phyloP scores from a whole-genome alignment of 352 stramenopile species.

The Blastocystis hominis region DNA sequence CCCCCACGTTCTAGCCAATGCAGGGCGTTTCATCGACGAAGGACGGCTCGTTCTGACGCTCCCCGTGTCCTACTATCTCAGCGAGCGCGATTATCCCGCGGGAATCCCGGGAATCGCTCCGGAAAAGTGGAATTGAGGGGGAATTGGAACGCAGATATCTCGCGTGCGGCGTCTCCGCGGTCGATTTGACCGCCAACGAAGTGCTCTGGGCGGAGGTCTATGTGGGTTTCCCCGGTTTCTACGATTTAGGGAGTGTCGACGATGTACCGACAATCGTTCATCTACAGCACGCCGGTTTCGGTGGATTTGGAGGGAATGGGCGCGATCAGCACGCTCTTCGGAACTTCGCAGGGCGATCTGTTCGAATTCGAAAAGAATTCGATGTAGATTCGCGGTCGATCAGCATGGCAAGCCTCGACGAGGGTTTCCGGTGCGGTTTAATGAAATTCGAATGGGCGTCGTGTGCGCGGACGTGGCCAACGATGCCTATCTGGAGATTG shows the following conservation, averaged over 20 bases:
- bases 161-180: neutral
- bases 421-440: slow-evolving; percentile 40
- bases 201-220: slow-evolving; percentile 2
- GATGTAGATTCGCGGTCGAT: neutral
- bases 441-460: neutral
- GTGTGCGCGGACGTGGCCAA: slow-evolving; percentile 5
- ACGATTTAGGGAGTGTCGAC: slow-evolving; percentile 17
- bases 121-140: neutral
- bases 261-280: neutral
- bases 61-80: slow-evolving; percentile 26
- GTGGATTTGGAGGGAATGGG: slow-evolving; percentile 30
- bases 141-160: neutral
- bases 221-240: neutral
- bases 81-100: neutral
- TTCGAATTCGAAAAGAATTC: neutral
- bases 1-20: slow-evolving; percentile 4
- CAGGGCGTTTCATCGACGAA: neutral
- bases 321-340: neutral
- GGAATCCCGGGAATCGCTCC: neutral
- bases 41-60: neutral
- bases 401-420: neutral
- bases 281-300: neutral
- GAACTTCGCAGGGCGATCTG: neutral
- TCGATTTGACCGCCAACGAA: neutral
- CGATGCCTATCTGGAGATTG: slow-evolving; percentile 40